phyloP scores from a whole-genome alignment of 805 yeast genomes.

The Millerozyma miso region DNA sequence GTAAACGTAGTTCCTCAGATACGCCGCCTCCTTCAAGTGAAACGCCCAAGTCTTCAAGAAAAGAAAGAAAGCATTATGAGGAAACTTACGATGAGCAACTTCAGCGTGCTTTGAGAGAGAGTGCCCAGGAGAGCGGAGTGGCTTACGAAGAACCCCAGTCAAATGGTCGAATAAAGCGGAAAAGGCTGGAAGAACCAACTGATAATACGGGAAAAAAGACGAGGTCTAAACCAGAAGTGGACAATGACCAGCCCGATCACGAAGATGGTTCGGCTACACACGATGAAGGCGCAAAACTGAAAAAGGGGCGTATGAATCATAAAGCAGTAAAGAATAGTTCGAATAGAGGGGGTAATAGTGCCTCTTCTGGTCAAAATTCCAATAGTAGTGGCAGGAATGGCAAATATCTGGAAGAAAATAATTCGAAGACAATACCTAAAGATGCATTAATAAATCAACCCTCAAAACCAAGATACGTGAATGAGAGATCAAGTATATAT shows the following conservation, averaged over 20 bases:
- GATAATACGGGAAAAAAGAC: conserved; percentile 8
- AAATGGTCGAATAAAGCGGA: conserved; percentile 4
- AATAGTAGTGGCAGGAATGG: background rate
- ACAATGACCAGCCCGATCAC: conserved; percentile 10
- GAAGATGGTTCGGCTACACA: conserved; percentile 9
- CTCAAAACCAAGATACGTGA: conserved; percentile 80
- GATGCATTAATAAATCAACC: conserved; percentile 61
- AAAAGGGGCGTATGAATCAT: conserved; percentile 7
- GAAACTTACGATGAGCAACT: conserved; percentile 38
- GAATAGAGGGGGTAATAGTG: background rate
- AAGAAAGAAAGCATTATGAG: conserved; percentile 31
- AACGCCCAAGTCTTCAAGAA: conserved; percentile 16
- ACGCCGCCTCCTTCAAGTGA: conserved; percentile 10
- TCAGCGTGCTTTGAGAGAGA: conserved; percentile 51
- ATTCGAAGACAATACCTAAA: conserved; percentile 16
- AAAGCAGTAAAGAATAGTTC: conserved; percentile 1
- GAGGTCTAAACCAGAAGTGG: conserved; percentile 1
- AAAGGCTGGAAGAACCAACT: conserved; percentile 9
- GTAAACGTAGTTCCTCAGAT: conserved; percentile 13
- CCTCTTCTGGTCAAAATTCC: background rate
- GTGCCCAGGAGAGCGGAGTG: conserved; percentile 46
- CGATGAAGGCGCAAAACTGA: conserved; percentile 11
- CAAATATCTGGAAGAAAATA: conserved; percentile 12
- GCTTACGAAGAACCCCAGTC: conserved; percentile 6
- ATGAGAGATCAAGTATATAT: conserved; percentile 63